phyloP scores from a whole-genome alignment of 768 basidiomycete genomes.

The Leccinellum luteum region DNA sequence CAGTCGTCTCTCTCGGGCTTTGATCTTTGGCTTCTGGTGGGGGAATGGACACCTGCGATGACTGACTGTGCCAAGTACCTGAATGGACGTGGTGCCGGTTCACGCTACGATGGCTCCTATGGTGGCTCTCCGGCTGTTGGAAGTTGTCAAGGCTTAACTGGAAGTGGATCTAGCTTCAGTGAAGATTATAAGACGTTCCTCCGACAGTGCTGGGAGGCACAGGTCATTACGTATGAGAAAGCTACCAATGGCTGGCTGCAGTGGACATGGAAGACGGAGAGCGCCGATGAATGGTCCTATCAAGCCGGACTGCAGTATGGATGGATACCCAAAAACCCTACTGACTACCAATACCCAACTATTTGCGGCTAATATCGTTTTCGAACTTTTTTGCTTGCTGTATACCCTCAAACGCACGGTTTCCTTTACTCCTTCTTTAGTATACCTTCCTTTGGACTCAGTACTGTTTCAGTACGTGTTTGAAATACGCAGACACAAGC shows the following conservation, averaged over 20 bases:
- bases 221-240: constrained; percentile 68
- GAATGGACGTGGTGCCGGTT: constrained; percentile 75
- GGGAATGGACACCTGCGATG: constrained; percentile 81
- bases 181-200: constrained; percentile 78
- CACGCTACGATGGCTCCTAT: constrained; percentile 62
- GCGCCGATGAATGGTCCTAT: constrained; percentile 89
- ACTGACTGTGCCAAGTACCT: constrained; percentile 65
- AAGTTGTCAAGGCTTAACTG: constrained; percentile 71
- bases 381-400: background rate
- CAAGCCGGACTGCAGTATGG: constrained; percentile 74
- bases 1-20: constrained; percentile 46
- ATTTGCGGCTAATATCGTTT: constrained; percentile 48
- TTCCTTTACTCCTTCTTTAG: background rate
- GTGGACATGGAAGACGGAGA: constrained; percentile 85
- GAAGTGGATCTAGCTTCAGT: constrained; percentile 72
- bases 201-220: constrained; percentile 81
- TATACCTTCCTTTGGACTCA: background rate
- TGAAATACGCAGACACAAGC: background rate
- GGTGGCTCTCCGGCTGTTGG: constrained; percentile 67
- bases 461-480: background rate
- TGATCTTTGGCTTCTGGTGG: constrained; percentile 79
- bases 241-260: constrained; percentile 68
- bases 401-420: background rate
- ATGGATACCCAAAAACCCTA: constrained; percentile 75
- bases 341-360: constrained; percentile 50